Conservation (phyloP, 805 yeast species). For the Spathaspora passalidarum region DNA sequence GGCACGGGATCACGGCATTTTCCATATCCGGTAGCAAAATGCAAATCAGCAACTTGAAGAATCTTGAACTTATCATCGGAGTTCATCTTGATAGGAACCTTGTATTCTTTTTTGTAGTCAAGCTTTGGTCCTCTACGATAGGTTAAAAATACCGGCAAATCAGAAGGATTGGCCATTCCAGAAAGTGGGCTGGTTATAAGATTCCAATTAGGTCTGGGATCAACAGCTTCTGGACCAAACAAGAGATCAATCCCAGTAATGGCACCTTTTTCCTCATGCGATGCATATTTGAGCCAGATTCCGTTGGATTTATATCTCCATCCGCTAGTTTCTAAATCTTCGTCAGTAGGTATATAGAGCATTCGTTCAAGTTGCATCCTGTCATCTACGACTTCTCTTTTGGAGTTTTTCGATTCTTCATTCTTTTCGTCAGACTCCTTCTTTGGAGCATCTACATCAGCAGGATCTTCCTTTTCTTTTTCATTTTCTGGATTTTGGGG, state of each 20-base stretch:
- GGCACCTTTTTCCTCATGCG: constrained; percentile 29
- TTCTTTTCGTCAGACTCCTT: neutral
- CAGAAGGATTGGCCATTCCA: constrained; percentile 18
- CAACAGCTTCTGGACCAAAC: constrained; percentile 70
- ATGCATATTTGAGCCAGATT: constrained; percentile 59
- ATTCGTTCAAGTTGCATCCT: constrained; percentile 4
- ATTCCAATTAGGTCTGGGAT: constrained; percentile 74
- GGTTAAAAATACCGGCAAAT: constrained; percentile 26
- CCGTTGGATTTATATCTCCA: constrained; percentile 51
- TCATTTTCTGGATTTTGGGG: constrained; percentile 6
- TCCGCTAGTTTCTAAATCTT: constrained; percentile 35
- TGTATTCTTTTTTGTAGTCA: constrained; percentile 23
- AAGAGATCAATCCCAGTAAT: constrained; percentile 64
- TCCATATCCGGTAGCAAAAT: constrained; percentile 83
- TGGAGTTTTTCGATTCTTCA: neutral
- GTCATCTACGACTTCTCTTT: constrained; percentile 6
- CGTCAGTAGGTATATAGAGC: constrained; percentile 29
- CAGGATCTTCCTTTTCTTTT: neutral
- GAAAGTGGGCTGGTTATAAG: constrained; percentile 25
- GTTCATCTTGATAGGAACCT: constrained; percentile 34
- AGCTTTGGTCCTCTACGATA: constrained; percentile 32
- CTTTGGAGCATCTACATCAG: neutral
- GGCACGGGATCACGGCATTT: constrained; percentile 75
- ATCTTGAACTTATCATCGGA: constrained; percentile 63
- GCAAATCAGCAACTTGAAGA: constrained; percentile 87